Evolutionary conservation across 2,329 filamentous ascomycete species (phyloP).

Genomic region (Talaromyces rugulosus): DNA sequence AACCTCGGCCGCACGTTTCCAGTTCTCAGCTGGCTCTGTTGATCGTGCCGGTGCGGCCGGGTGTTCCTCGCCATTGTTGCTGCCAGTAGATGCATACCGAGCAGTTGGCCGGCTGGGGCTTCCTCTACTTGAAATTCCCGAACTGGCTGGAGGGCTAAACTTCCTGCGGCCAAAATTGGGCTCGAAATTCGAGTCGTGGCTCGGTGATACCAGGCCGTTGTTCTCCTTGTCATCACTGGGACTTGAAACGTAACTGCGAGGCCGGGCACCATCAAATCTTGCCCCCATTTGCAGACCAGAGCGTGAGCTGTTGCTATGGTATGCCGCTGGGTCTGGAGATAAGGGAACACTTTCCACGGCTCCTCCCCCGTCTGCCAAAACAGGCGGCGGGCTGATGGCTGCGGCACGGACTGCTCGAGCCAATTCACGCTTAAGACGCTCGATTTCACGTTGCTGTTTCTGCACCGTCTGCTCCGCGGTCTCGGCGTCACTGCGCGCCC

Average conservation of each 20-base stretch:
- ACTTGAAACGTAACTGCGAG: conserved; percentile 44
- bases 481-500: conserved; percentile 84
- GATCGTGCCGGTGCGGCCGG: conserved; percentile 22
- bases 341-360: conserved; percentile 48
- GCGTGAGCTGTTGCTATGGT: conserved; percentile 26
- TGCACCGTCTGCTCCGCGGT: conserved; percentile 82
- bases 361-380: conserved; percentile 42
- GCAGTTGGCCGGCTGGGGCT: conserved; percentile 34
- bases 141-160: conserved; percentile 40
- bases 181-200: conserved; percentile 21
- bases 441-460: conserved; percentile 79
- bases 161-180: conserved; percentile 35
- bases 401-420: conserved; percentile 44
- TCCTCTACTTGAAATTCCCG: conserved; percentile 30
- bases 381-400: conserved; percentile 34
- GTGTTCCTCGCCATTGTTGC: conserved; percentile 32
- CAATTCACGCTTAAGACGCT: conserved; percentile 84
- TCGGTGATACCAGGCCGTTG: conserved; percentile 36
- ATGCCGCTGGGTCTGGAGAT: conserved; percentile 34
- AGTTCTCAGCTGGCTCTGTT: conserved; percentile 73
- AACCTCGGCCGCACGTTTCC: conserved; percentile 94
- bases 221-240: conserved; percentile 76
- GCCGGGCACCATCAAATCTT: conserved; percentile 37
- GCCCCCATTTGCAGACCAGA: conserved; percentile 34
- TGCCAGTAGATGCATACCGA: conserved; percentile 29